These are phyloP conservation scores for Cordyceps militaris DNA, from an alignment of 2,329 filamentous ascomycete genomes.

Conservation along the genomic window DNA sequence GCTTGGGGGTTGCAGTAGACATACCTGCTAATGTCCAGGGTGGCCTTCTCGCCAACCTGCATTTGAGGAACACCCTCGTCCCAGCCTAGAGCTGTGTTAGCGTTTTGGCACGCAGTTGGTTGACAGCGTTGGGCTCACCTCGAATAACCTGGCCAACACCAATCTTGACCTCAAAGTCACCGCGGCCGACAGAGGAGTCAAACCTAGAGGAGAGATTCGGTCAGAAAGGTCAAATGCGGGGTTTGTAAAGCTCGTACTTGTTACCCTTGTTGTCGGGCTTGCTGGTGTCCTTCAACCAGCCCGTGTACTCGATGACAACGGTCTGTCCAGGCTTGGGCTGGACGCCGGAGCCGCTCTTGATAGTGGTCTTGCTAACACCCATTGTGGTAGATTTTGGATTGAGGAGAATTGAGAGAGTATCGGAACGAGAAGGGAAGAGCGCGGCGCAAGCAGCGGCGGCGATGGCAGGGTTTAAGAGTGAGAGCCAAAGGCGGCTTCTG, in stretches of 20 bases:
- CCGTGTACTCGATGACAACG: constrained; percentile 87
- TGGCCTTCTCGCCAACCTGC: constrained; percentile 85
- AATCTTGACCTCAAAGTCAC: constrained; percentile 70
- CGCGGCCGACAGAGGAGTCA: constrained; percentile 74
- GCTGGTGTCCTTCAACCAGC: constrained; percentile 66
- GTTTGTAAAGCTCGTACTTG: constrained; percentile 48
- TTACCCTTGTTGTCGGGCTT: constrained; percentile 59
- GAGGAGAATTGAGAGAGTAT: neutral
- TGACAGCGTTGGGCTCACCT: constrained; percentile 46
- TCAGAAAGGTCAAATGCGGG: constrained; percentile 10
- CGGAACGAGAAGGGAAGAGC: constrained; percentile 1
- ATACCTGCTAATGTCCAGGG: constrained; percentile 72
- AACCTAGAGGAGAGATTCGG: constrained; percentile 53
- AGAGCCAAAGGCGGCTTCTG: constrained; percentile 1
- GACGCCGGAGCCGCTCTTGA: constrained; percentile 54
- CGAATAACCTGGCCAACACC: constrained; percentile 79
- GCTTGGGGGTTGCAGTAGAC: constrained; percentile 18
- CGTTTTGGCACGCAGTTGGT: constrained; percentile 4
- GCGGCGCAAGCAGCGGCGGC: constrained; percentile 5
- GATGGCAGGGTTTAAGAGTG: constrained; percentile 14
- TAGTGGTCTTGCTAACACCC: constrained; percentile 65
- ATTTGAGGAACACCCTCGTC: constrained; percentile 80
- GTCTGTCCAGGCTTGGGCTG: constrained; percentile 59
- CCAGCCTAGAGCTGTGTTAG: constrained; percentile 51
- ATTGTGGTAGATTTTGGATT: constrained; percentile 38